Evolutionary conservation across 768 basidiomycete species (phyloP).

Genomic region (Boletus pseudo-olivaceus): DNA sequence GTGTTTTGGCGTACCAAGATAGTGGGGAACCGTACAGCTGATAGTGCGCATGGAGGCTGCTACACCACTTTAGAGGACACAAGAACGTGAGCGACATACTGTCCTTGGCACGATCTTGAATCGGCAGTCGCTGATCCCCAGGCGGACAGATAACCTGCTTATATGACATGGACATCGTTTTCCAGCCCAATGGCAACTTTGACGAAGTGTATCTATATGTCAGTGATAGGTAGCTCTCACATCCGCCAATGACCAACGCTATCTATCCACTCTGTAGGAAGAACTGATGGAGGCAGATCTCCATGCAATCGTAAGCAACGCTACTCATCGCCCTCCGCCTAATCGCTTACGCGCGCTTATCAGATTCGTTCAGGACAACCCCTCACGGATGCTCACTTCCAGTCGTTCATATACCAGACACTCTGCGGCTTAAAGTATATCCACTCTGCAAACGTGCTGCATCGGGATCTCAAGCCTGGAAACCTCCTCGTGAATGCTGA

Average conservation of each 20-base stretch:
- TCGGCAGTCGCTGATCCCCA: conserved; percentile 1
- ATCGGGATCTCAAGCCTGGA: conserved; percentile 93
- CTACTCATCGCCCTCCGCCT: not conserved
- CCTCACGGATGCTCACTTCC: conserved; percentile 87
- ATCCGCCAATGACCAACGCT: not conserved
- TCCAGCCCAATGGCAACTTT: conserved; percentile 87
- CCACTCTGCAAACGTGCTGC: conserved; percentile 95
- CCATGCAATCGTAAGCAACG: conserved; percentile 81
- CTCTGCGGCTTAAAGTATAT: conserved; percentile 98
- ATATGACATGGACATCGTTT: conserved; percentile 98
- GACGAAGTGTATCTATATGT: conserved; percentile 96
- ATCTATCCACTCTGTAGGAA: conserved; percentile 53
- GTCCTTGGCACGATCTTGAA: conserved; percentile 1
- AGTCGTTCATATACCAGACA: conserved; percentile 97
- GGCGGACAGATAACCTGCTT: conserved; percentile 82
- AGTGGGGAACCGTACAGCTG: conserved; percentile 2
- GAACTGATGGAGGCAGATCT: conserved; percentile 99
- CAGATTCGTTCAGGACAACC: conserved; percentile 86
- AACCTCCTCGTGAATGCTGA: conserved; percentile 97
- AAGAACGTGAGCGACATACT: conserved; percentile 72
- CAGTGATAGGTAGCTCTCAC: conserved; percentile 26
- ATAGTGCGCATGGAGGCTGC: conserved; percentile 48
- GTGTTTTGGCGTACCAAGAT: conserved; percentile 16
- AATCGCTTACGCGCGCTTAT: conserved; percentile 4
- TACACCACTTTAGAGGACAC: conserved; percentile 98